Evolutionary conservation across 2,329 filamentous ascomycete genomes (phyloP), one percentile per base, ranked within the genome.

Genomic region (Neofusicoccum umdonicola): DNA sequence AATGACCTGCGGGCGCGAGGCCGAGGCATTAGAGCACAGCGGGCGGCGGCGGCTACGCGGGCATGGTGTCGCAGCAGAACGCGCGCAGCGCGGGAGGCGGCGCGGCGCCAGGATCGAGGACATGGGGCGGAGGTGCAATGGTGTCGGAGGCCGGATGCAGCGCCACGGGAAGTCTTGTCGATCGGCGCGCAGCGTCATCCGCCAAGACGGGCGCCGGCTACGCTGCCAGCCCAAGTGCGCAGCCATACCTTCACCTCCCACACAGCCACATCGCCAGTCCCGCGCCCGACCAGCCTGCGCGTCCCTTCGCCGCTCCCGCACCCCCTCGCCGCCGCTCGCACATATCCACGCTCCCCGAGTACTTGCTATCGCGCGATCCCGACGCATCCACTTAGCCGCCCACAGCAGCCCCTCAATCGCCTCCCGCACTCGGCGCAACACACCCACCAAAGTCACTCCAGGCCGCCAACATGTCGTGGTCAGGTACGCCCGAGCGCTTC

Each of bases 1-100:
- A 72, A 98, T 87, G 66, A 90, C 83, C 63, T 82, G 17, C 50
- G 62, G 63, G 9, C 50, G 52, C 19, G 62, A 39, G 5, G 35
- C 22, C 17, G 61, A 45, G 17, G 44, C 17, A 27, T 17, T 41
- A 7, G 34, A 17, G 34, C 34, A 51, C 15, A 62, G 19, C 3
- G 11, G 9, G 3, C 45, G 60, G 42, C 35, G 56, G 19, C 4
- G 1, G 42, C 12, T 37, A 27, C 35, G 35, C 2, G 12, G 9
- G 8, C 52, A 41, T 48, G 19, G 31, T 41, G 35, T n/a, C 11
- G 22, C 12, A 12, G 22, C 22, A 4, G 39, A 41, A n/a, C 47
- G n/a, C 3, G 47, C 45, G 39, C 48, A 27, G 60, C 60, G 60
- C 60, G 50, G 34, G 4, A 54, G 47, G 60, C 60, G 48, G n/a